Conservation (phyloP, 1,139 yeast genomes). For the Lodderomyces orthopsilosis region DNA sequence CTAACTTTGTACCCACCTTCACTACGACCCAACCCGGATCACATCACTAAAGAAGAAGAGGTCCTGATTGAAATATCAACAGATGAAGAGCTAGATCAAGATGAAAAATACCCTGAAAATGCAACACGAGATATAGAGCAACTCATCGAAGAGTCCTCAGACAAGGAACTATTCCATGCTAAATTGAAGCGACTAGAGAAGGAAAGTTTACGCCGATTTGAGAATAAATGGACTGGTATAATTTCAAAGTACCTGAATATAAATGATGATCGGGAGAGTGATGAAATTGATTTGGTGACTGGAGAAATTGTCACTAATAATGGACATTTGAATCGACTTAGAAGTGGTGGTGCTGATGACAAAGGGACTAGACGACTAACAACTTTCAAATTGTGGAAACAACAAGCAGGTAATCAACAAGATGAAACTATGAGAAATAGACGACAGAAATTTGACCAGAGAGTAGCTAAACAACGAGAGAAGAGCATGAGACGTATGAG, state of each 20-base stretch:
- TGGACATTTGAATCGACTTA: slow-evolving; percentile 53
- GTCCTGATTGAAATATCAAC: slow-evolving; percentile 4
- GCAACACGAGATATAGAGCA: slow-evolving; percentile 4
- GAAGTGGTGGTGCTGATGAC: slow-evolving; percentile 2
- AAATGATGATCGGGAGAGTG: slow-evolving; percentile 54
- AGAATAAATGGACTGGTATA: slow-evolving; percentile 53
- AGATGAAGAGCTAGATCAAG: slow-evolving; percentile 6
- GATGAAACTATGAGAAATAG: neutral
- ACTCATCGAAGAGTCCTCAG: slow-evolving; percentile 4
- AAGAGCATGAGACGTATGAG: neutral
- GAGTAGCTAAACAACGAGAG: neutral
- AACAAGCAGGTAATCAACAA: neutral
- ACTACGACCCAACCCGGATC: neutral
- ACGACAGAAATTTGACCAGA: neutral
- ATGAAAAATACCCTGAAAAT: neutral
- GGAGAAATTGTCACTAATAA: slow-evolving; percentile 59
- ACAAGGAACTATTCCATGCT: neutral
- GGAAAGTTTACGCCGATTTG: slow-evolving; percentile 22
- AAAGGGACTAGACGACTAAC: neutral
- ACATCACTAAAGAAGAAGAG: neutral
- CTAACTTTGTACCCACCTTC: slow-evolving; percentile 1
- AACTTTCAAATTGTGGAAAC: neutral
- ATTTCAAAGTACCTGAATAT: slow-evolving; percentile 51
- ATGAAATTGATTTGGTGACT: slow-evolving; percentile 59
- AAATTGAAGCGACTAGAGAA: neutral